These are phyloP conservation scores for Neonectria coccinea DNA, from an alignment of 2,329 filamentous ascomycete species.

Conservation along the genomic window DNA sequence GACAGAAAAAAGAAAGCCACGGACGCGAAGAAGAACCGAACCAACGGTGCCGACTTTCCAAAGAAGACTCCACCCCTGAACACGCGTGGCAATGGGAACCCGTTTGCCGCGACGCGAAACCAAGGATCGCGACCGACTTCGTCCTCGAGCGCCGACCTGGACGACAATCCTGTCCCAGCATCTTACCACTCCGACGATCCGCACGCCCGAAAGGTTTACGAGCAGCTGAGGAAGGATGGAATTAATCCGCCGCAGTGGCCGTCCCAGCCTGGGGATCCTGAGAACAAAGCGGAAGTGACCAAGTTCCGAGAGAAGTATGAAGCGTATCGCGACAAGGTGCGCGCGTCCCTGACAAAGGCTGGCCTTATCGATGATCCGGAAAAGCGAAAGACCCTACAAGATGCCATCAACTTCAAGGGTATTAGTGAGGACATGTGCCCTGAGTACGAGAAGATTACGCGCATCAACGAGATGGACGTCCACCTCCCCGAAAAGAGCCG, in stretches of 20 bases:
- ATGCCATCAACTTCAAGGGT: slow-evolving; percentile 75
- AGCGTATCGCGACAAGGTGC: slow-evolving; percentile 67
- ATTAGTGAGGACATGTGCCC: slow-evolving; percentile 79
- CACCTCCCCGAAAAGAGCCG: slow-evolving; percentile 66
- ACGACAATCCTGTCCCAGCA: slow-evolving; percentile 35
- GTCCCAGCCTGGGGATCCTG: slow-evolving; percentile 63
- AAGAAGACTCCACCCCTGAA: slow-evolving; percentile 34
- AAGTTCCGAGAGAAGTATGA: slow-evolving; percentile 68
- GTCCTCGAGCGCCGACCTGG: slow-evolving; percentile 40
- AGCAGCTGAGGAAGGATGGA: slow-evolving; percentile 65
- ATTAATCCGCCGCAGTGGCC: slow-evolving; percentile 68
- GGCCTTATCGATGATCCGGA: slow-evolving; percentile 74
- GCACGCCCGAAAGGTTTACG: slow-evolving; percentile 63
- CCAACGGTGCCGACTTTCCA: slow-evolving; percentile 19
- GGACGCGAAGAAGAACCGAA: slow-evolving; percentile 36
- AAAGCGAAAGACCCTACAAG: slow-evolving; percentile 69
- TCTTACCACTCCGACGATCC: slow-evolving; percentile 48
- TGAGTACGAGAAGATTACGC: slow-evolving; percentile 72
- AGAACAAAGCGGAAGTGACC: slow-evolving; percentile 64
- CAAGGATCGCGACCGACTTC: slow-evolving; percentile 42
- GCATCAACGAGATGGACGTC: slow-evolving; percentile 72
- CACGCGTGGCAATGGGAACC: slow-evolving; percentile 37
- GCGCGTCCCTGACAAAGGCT: slow-evolving; percentile 68
- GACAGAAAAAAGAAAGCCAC: slow-evolving; percentile 42
- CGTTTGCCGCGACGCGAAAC: slow-evolving; percentile 36